Conservation (phyloP, 176 grass and related monocot species). For the Areca catechu region DNA sequence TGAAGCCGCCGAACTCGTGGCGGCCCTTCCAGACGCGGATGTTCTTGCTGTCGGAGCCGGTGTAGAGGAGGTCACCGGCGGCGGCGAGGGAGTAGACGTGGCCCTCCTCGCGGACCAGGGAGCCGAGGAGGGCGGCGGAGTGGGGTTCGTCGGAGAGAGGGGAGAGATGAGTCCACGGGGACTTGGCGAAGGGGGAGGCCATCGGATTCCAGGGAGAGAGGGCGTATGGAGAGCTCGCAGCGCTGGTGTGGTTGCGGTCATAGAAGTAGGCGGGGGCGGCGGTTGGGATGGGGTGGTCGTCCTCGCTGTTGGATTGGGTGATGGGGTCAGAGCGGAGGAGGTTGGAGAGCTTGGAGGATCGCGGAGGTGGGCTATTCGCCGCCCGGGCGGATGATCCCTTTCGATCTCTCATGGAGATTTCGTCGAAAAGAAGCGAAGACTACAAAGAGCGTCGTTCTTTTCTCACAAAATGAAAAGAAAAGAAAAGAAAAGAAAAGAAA, state of each 20-base stretch:
- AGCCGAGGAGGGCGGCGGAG: slow-evolving; percentile 10
- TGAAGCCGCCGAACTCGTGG: slow-evolving; percentile 9
- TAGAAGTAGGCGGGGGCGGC: background rate
- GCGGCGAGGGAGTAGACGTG: slow-evolving; percentile 20
- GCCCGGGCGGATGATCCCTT: background rate
- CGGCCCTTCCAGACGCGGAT: slow-evolving; percentile 13
- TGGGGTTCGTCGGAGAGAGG: slow-evolving; percentile 4
- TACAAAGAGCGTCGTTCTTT: no score
- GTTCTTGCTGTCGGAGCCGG: slow-evolving; percentile 13
- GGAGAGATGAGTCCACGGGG: slow-evolving; percentile 9
- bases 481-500: no score
- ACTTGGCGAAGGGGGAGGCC: slow-evolving; percentile 15
- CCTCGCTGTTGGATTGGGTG: slow-evolving; percentile 3
- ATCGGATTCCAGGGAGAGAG: slow-evolving; percentile 8
- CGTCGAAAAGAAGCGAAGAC: no score
- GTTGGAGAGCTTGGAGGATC: slow-evolving; percentile 6
- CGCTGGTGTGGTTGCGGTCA: background rate
- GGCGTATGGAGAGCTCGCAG: background rate
- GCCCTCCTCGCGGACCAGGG: slow-evolving; percentile 14
- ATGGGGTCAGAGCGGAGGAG: background rate
- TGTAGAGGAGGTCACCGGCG: slow-evolving; percentile 5
- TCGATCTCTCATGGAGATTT: background rate
- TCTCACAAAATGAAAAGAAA: no score
- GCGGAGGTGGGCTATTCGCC: background rate
- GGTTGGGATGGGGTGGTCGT: slow-evolving; percentile 1